Percentiles rank a stretch among this genome's conserved stretches.
These are phyloP conservation scores for Hirschioporus abietinus DNA, from an alignment of 768 basidiomycete species.

Conservation along the genomic window DNA sequence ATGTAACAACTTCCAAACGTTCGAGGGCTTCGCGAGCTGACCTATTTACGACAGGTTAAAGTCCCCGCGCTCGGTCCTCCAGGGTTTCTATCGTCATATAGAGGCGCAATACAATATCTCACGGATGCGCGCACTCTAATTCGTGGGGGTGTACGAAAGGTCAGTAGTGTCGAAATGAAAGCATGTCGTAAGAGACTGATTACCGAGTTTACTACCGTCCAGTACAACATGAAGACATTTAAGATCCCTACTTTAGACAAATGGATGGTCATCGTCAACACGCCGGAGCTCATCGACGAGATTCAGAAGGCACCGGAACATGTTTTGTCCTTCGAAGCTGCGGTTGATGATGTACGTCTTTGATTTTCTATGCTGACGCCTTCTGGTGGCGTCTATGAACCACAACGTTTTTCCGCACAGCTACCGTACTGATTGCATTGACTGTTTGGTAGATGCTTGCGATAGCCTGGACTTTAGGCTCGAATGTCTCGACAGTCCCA, in stretches of 20 bases:
- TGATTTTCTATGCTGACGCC: not conserved
- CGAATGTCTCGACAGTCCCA: conserved; percentile 21
- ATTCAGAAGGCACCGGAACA: conserved; percentile 38
- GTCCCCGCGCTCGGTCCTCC: conserved; percentile 33
- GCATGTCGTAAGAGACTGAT: not conserved
- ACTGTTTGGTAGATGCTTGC: conserved; percentile 29
- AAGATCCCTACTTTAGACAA: conserved; percentile 36
- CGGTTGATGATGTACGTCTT: conserved; percentile 27
- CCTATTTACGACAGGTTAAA: not conserved
- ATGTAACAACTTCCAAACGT: not conserved
- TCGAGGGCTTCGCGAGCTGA: too few species aligned
- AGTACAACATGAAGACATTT: conserved; percentile 29
- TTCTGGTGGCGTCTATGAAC: not conserved
- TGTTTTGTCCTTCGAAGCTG: conserved; percentile 29
- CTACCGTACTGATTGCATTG: too few species aligned
- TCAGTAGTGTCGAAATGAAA: conserved; percentile 4
- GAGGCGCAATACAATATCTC: conserved; percentile 26
- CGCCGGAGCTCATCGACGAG: conserved; percentile 38
- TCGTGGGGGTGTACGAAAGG: conserved; percentile 30
- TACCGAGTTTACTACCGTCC: too few species aligned
- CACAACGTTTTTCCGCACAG: not conserved
- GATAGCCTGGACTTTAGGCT: conserved; percentile 33
- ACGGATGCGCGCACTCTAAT: conserved; percentile 28
- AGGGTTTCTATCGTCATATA: conserved; percentile 28
- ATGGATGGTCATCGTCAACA: conserved; percentile 38